Base-by-base conservation (phyloP, 2,329 filamentous ascomycete genomes). In the Paraphoma chrysanthemicola region DNA sequence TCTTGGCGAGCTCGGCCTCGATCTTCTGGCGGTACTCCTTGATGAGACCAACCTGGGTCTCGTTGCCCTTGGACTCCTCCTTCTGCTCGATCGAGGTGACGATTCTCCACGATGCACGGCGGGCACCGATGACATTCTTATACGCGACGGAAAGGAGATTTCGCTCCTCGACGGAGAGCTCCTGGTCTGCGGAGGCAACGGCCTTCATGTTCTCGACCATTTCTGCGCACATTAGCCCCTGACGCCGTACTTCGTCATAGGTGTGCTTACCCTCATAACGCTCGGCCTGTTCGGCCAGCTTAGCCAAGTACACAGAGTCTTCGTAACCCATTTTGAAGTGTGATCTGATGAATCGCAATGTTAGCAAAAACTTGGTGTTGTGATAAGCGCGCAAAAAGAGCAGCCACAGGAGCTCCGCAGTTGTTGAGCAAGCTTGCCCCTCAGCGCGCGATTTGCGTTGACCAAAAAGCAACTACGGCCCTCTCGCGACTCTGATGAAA, bases 161-260 rank as follows among this genome's bases (percentile, higher is more conserved):
- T 80, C 93, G 91, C 88, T 97, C 93, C 83, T 97, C 94, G 70
- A 97, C 93, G 64, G 81, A 83, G 57, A 85, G 81, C 75, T 85
- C 83, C 76, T 83, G 81, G 74, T 85, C 81, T 70, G 94, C 92
- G 70, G 91, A 93, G 75, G 94, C 94, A 76, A 97, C 94, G 71
- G 91, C 89, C 89, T 97, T 98, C 94, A 98, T 98, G 88, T 97
- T 97, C 86, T 97, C 93, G 71, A 98, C 94, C 94, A 98, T 97
- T 84, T 97, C 94, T 97, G 81, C 56, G 66, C 23, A 46, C 44
- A 50, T 74, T 58, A 74, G 67, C 51, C 48, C 42, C 50, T 53
- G 12, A 29, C 23, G 36, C 53, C 44, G 47, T 51, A 36, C 48
- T 48, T 53, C 18, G 31, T 49, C 31, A 48, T 12, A 38, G 29